Evolutionary conservation across 768 basidiomycete genomes (phyloP).

Genomic region (Rhodosporidiobolus sp.): DNA sequence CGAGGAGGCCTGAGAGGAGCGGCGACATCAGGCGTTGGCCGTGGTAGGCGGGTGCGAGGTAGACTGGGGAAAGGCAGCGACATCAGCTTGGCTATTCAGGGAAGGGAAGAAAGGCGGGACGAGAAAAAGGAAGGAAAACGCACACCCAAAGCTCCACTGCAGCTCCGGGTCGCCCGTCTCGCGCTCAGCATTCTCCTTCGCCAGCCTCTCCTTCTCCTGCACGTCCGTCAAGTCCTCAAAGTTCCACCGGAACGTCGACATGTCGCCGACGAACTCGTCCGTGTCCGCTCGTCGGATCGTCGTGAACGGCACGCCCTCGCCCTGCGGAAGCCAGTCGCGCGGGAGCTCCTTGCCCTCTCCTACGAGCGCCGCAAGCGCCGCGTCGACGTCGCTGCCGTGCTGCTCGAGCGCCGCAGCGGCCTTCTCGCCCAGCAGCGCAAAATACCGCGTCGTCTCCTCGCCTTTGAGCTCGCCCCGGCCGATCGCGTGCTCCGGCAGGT

Average conservation of each 20-base stretch:
- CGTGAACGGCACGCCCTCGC: neutral
- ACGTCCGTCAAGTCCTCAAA: conserved; percentile 20
- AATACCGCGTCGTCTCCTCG: neutral
- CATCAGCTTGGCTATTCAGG: neutral
- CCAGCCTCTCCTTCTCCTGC: conserved; percentile 13
- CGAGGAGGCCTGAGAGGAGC: conserved; percentile 12
- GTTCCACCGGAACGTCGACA: neutral
- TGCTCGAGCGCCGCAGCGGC: neutral
- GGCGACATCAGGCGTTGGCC: conserved; percentile 14
- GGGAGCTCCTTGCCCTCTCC: neutral
- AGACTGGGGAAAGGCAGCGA: neutral
- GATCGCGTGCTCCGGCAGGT: neutral
- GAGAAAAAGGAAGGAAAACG: neutral
- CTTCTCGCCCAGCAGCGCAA: neutral
- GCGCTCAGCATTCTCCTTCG: conserved; percentile 6
- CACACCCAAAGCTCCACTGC: conserved; percentile 19
- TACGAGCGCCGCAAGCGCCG: neutral
- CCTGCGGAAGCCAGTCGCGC: neutral
- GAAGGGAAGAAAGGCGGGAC: neutral
- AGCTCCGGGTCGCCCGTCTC: neutral
- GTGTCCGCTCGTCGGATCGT: conserved; percentile 1
- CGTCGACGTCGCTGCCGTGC: neutral
- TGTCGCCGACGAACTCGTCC: conserved; percentile 27
- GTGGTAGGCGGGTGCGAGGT: conserved; percentile 2
- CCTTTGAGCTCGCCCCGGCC: neutral